Percentiles rank a stretch among this genome's conserved stretches.
Conservation (phyloP, 257 asterid species). For the Dorcoceras hygrometricum region DNA sequence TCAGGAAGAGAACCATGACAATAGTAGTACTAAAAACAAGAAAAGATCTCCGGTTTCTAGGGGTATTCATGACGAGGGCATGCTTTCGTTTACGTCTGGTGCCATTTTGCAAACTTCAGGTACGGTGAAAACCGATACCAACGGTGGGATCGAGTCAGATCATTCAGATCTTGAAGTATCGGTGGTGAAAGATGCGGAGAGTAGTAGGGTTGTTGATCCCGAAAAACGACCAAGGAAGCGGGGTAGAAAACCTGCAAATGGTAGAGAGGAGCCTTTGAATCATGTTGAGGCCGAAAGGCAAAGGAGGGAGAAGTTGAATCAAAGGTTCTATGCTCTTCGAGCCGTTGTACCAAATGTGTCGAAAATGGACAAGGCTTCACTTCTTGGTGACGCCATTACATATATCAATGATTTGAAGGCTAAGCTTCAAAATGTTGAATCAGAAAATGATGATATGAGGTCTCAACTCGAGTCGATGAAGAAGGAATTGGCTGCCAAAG, state of each 20-base stretch:
- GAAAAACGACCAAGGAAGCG: constrained; percentile 50
- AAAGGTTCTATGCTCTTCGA: constrained; percentile 47
- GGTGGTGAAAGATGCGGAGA: constrained; percentile 45
- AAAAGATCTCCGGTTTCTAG: constrained; percentile 32
- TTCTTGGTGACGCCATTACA: constrained; percentile 50
- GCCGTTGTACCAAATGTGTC: constrained; percentile 60
- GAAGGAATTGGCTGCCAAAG: constrained; percentile 37
- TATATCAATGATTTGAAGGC: constrained; percentile 45
- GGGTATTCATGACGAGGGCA: constrained; percentile 46
- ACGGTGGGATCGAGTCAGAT: constrained; percentile 42
- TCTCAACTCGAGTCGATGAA: constrained; percentile 37
- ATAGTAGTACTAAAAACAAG: constrained; percentile 12
- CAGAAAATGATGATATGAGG: constrained; percentile 35
- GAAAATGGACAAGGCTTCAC: too few relatives aligned
- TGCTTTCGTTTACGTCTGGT: constrained; percentile 48
- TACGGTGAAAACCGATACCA: constrained; percentile 30
- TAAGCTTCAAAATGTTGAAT: constrained; percentile 35
- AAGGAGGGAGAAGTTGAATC: constrained; percentile 57
- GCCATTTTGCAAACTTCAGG: constrained; percentile 34
- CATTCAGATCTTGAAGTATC: constrained; percentile 55
- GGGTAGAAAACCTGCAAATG: constrained; percentile 54
- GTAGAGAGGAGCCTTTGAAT: constrained; percentile 54
- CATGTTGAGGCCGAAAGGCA: constrained; percentile 62
- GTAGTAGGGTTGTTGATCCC: constrained; percentile 38
- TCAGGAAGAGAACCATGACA: constrained; percentile 9